Percentiles rank a stretch among this genome's conserved stretches.
Evolutionary conservation across 106 monocot genomes (phyloP).

Genomic region (Platanthera guangdongensis): DNA sequence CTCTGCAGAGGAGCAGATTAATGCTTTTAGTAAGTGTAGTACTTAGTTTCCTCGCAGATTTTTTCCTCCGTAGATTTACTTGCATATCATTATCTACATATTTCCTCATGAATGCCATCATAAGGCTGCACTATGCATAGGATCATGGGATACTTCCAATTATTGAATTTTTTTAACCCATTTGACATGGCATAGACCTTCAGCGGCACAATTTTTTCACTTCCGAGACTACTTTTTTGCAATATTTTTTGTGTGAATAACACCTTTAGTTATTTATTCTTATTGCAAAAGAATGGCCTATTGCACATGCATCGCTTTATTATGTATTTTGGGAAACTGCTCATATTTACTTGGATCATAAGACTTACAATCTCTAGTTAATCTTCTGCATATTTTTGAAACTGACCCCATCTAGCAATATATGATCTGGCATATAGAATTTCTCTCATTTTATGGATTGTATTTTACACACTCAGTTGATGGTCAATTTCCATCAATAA

Average conservation of each 20-base stretch:
- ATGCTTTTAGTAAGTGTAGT: conserved; percentile 76
- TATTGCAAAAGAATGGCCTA: background rate
- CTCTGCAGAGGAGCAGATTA: conserved; percentile 60
- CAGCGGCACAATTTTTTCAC: background rate
- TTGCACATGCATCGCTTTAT: background rate
- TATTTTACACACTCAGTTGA: background rate
- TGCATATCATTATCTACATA: background rate
- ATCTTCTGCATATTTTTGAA: background rate
- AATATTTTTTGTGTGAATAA: conserved; percentile 1
- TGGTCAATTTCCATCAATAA: background rate
- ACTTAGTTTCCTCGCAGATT: background rate
- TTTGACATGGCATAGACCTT: background rate
- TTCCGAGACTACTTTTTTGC: background rate
- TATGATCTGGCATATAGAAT: background rate
- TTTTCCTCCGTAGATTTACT: background rate
- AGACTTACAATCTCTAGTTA: background rate
- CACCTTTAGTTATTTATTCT: background rate
- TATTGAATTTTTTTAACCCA: background rate
- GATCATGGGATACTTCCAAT: background rate
- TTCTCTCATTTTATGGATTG: background rate
- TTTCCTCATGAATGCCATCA: background rate
- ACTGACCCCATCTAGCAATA: background rate
- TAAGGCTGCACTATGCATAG: background rate
- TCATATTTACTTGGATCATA: background rate
- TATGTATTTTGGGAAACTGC: background rate